A percentile compares a stretch with the other conserved stretches of the same genome.
Conservation (phyloP, 2,329 filamentous ascomycete species). For the Hypoxylon sp. region DNA sequence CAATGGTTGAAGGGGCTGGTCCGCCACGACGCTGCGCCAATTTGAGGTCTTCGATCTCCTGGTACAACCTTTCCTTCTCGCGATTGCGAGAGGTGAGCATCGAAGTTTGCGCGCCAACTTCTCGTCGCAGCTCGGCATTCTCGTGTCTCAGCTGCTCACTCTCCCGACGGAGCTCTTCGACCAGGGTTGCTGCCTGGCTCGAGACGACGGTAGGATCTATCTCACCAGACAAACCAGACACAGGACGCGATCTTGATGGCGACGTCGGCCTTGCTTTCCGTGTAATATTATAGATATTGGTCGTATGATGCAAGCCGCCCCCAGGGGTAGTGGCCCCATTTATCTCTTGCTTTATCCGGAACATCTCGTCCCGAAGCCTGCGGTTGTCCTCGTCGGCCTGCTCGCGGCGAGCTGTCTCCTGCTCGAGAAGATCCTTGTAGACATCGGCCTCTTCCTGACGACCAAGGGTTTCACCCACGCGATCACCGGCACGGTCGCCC, state of each 20-base stretch:
- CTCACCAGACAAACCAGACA: slow-evolving; percentile 60
- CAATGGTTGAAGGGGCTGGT: slow-evolving; percentile 71
- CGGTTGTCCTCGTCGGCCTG: slow-evolving; percentile 90
- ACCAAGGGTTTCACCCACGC: slow-evolving; percentile 56
- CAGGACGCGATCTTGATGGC: slow-evolving; percentile 59
- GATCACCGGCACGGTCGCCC: slow-evolving; percentile 55
- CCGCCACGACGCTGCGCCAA: slow-evolving; percentile 80
- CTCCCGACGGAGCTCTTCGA: slow-evolving; percentile 77
- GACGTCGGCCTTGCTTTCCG: slow-evolving; percentile 60
- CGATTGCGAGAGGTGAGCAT: slow-evolving; percentile 97
- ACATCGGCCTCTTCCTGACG: slow-evolving; percentile 77
- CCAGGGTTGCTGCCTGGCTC: slow-evolving; percentile 70
- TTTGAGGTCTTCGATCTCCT: slow-evolving; percentile 97
- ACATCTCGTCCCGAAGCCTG: slow-evolving; percentile 82
- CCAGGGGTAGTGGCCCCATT: slow-evolving; percentile 41
- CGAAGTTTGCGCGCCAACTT: slow-evolving; percentile 94
- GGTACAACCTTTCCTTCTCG: slow-evolving; percentile 92
- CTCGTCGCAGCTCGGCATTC: slow-evolving; percentile 88
- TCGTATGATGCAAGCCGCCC: slow-evolving; percentile 61
- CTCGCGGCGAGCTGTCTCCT: slow-evolving; percentile 87
- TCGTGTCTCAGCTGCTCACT: slow-evolving; percentile 85
- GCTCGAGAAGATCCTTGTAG: slow-evolving; percentile 93
- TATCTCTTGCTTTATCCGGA: slow-evolving; percentile 72
- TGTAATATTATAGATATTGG: slow-evolving; percentile 72
- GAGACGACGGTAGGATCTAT: slow-evolving; percentile 61